Percentiles rank a stretch among this genome's conserved stretches.
phyloP scores from a whole-genome alignment of 176 grass and related monocot genomes.

The Eragrostis curvula region DNA sequence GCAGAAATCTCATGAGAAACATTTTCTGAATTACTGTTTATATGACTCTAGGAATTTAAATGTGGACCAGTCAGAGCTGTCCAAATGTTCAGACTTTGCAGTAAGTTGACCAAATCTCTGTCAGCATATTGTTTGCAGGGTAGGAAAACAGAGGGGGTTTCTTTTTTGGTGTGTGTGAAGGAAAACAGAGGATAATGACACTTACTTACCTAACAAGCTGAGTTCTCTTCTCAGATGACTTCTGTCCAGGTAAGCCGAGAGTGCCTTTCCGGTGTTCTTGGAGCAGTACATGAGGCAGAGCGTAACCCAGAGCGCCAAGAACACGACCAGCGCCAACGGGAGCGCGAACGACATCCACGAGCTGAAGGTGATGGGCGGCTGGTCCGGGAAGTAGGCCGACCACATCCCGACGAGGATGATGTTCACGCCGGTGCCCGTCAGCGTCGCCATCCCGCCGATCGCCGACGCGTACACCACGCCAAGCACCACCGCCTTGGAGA shows the following conservation, averaged over 20 bases:
- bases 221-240: slow-evolving; percentile 83
- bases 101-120: not conserved
- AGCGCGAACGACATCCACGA: slow-evolving; percentile 82
- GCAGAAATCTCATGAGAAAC: not conserved
- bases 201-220: slow-evolving; percentile 76
- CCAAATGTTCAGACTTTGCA: not conserved
- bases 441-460: slow-evolving; percentile 73
- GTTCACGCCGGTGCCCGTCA: slow-evolving; percentile 86
- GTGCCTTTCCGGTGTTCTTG: slow-evolving; percentile 54
- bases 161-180: too few relatives aligned
- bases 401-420: slow-evolving; percentile 96
- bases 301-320: slow-evolving; percentile 60
- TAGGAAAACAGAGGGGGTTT: not conserved
- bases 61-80: not conserved
- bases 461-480: slow-evolving; percentile 77
- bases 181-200: too few relatives aligned
- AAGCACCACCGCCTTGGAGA: slow-evolving; percentile 85
- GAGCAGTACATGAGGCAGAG: slow-evolving; percentile 81
- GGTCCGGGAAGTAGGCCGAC: slow-evolving; percentile 71
- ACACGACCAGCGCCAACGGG: slow-evolving; percentile 73
- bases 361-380: slow-evolving; percentile 81
- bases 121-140: not conserved
- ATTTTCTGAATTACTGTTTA: not conserved
- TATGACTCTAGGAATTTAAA: not conserved
- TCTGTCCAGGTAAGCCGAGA: slow-evolving; percentile 79